Conservation (phyloP, 345 rosid genomes). For the Hibiscus mutabilis region DNA sequence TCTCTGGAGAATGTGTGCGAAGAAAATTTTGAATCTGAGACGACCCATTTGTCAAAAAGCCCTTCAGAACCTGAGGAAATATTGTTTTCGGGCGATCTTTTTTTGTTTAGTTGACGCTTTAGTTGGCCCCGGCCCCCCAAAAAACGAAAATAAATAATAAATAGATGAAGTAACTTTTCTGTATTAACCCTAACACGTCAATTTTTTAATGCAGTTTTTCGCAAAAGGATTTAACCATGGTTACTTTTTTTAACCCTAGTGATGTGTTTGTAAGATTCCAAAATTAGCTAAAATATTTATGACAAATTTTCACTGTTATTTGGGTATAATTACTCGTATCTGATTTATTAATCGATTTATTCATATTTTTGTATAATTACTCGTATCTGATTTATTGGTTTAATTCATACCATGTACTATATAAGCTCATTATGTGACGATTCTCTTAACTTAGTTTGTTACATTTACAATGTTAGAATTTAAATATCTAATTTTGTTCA, state of each 20-base stretch:
- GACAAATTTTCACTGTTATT: background rate
- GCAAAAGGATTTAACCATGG: constrained; percentile 15
- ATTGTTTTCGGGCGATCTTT: background rate
- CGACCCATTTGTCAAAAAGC: constrained; percentile 24
- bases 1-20: constrained; percentile 1
- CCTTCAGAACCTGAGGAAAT: constrained; percentile 8
- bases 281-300: background rate
- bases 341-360: too few species aligned
- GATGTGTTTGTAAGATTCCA: constrained; percentile 1
- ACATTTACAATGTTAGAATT: too few species aligned
- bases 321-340: too few species aligned
- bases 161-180: too few species aligned
- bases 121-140: background rate
- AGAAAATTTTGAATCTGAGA: constrained; percentile 20
- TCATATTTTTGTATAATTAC: too few species aligned
- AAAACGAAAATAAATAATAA: background rate
- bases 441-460: too few species aligned
- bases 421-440: too few species aligned
- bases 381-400: too few species aligned
- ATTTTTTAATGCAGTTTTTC: too few species aligned
- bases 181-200: too few species aligned
- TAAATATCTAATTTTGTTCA: too few species aligned
- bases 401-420: too few species aligned
- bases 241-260: constrained; percentile 21
- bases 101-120: background rate